phyloP scores from a whole-genome alignment of 345 rosid genomes.

The Pugionium dolabratum region DNA sequence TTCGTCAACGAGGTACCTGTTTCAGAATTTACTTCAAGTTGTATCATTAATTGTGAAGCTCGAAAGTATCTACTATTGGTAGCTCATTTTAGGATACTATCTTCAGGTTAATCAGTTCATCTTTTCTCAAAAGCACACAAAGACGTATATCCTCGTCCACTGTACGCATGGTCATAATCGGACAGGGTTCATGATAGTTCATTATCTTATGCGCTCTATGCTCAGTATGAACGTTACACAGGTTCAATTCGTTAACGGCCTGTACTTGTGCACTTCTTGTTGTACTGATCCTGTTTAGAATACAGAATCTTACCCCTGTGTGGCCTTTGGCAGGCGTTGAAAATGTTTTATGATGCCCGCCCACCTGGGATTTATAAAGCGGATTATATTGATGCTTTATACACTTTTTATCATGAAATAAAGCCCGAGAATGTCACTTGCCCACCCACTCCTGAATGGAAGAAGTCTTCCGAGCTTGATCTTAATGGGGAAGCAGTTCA shows the following conservation, averaged over 20 bases:
- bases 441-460: constrained; percentile 98
- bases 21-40: neutral
- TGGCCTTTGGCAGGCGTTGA: constrained; percentile 62
- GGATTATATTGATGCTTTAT: constrained; percentile 79
- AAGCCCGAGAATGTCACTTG: constrained; percentile 64
- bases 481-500: constrained; percentile 79
- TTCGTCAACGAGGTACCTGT: constrained; percentile 76
- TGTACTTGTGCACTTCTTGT: neutral
- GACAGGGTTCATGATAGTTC: constrained; percentile 93
- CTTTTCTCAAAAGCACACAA: constrained; percentile 59
- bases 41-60: too few species aligned
- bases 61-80: neutral
- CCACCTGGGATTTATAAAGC: constrained; percentile 98
- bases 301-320: constrained; percentile 18
- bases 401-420: constrained; percentile 79
- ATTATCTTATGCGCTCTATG: constrained; percentile 80
- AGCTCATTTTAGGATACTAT: constrained; percentile 23
- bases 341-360: constrained; percentile 71
- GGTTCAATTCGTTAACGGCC: constrained; percentile 44
- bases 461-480: constrained; percentile 80
- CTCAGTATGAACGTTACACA: constrained; percentile 69
- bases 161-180: constrained; percentile 99
- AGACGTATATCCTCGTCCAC: constrained; percentile 81
- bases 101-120: constrained; percentile 73
- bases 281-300: constrained; percentile 1